A percentile compares a stretch with the other conserved stretches of the same genome.
These are phyloP conservation scores for Trichoderma oligosporum DNA, from an alignment of 2,329 filamentous ascomycete genomes.

Conservation along the genomic window DNA sequence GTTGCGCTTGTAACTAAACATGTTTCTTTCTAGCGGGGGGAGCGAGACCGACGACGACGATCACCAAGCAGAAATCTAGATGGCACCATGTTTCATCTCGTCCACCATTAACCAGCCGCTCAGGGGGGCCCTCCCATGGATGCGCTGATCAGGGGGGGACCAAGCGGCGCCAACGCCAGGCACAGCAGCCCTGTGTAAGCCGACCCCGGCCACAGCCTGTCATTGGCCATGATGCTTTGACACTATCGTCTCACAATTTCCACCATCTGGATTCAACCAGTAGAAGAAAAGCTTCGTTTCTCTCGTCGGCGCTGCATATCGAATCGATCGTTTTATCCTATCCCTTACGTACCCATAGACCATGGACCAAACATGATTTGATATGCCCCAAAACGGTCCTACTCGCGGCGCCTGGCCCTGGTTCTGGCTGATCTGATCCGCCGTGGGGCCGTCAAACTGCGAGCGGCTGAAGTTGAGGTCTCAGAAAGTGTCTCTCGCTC, in stretches of 20 bases:
- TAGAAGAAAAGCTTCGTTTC: background rate
- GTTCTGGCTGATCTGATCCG: background rate
- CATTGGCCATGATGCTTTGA: conserved; percentile 10
- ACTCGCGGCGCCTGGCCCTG: too few relatives aligned
- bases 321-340: background rate
- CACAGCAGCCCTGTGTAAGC: background rate
- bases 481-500: background rate
- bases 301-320: background rate
- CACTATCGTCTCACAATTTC: conserved; percentile 17
- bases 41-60: background rate
- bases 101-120: background rate
- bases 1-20: too few relatives aligned
- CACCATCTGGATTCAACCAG: conserved; percentile 1
- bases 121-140: background rate
- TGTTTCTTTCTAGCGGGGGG: background rate
- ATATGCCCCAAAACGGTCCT: too few relatives aligned
- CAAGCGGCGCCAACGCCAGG: background rate
- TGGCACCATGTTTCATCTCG: conserved; percentile 1
- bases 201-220: background rate
- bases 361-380: too few relatives aligned
- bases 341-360: too few relatives aligned
- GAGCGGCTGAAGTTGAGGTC: background rate
- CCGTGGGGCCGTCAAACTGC: background rate
- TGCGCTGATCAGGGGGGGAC: background rate
- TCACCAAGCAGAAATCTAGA: background rate